These are phyloP conservation scores for Trichosanthes cucumerina DNA, from an alignment of 306 rosid species.

Conservation along the genomic window DNA sequence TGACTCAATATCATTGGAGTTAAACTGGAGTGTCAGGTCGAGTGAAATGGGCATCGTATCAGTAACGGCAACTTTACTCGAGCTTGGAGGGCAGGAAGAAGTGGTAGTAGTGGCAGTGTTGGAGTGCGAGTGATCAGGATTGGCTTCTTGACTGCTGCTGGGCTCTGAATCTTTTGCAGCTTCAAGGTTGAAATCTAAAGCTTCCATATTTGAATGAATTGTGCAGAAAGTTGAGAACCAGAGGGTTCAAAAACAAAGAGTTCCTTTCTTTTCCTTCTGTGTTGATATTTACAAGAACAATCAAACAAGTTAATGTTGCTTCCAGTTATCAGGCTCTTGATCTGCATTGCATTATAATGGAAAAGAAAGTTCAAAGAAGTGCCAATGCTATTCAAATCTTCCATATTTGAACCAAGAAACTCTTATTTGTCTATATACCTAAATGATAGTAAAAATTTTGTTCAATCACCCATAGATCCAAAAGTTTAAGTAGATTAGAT, in stretches of 20 bases:
- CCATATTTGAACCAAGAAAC: background rate
- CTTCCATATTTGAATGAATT: conserved; percentile 25
- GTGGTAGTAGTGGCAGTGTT: conserved; percentile 25
- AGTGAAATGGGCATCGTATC: conserved; percentile 41
- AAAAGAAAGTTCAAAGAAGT: background rate
- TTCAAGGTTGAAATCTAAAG: conserved; percentile 51
- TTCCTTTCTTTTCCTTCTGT: conserved; percentile 1
- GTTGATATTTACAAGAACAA: conserved; percentile 2
- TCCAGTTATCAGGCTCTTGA: background rate
- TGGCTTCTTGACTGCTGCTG: conserved; percentile 38
- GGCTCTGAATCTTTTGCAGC: conserved; percentile 36
- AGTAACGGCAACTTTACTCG: conserved; percentile 19
- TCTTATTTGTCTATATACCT: background rate
- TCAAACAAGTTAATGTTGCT: background rate
- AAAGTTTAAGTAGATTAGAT: background rate
- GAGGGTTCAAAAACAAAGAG: background rate
- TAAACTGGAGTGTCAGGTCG: conserved; percentile 50
- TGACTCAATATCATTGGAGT: conserved; percentile 27
- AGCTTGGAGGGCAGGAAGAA: conserved; percentile 39
- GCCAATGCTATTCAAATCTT: background rate
- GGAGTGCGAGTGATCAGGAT: conserved; percentile 40
- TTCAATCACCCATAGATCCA: background rate
- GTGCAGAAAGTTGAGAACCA: background rate
- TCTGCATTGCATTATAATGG: background rate
- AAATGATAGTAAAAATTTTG: background rate